Evolutionary conservation across 2,329 filamentous ascomycete species (phyloP).

Genomic region (Xylaria sp.): DNA sequence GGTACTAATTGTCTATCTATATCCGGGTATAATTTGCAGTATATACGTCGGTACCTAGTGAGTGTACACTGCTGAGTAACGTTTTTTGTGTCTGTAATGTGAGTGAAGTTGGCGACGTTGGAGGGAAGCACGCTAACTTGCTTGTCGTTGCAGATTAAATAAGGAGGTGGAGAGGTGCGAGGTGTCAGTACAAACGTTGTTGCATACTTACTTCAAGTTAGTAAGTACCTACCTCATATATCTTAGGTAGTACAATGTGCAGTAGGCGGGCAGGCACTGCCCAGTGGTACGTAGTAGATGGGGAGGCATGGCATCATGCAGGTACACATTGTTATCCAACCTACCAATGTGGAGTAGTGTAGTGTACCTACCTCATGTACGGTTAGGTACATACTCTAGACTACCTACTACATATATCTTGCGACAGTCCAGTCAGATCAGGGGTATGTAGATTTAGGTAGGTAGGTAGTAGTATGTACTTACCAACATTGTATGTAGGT

Average conservation of each 20-base stretch:
- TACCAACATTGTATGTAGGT: background rate
- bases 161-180: slow-evolving; percentile 1
- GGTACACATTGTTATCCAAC: background rate
- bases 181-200: background rate
- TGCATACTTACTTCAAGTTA: background rate
- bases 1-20: background rate
- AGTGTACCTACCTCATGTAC: background rate
- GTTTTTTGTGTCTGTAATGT: background rate
- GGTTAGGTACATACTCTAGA: background rate
- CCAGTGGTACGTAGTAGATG: background rate
- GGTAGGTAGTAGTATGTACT: background rate
- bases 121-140: slow-evolving; percentile 1
- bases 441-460: background rate
- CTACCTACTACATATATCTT: background rate
- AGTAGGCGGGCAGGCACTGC: background rate
- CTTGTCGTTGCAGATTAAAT: background rate
- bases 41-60: background rate
- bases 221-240: no score
- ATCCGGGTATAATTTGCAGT: background rate
- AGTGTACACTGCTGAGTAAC: background rate
- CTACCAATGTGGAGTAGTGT: background rate
- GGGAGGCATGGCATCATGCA: slow-evolving; percentile 2
- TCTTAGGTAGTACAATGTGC: no score
- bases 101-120: background rate
- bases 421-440: slow-evolving; percentile 4